Evolutionary conservation across 2,329 filamentous ascomycete species (phyloP), one percentile per base, ranked within the genome.

Genomic region (Diplodia corticola): DNA sequence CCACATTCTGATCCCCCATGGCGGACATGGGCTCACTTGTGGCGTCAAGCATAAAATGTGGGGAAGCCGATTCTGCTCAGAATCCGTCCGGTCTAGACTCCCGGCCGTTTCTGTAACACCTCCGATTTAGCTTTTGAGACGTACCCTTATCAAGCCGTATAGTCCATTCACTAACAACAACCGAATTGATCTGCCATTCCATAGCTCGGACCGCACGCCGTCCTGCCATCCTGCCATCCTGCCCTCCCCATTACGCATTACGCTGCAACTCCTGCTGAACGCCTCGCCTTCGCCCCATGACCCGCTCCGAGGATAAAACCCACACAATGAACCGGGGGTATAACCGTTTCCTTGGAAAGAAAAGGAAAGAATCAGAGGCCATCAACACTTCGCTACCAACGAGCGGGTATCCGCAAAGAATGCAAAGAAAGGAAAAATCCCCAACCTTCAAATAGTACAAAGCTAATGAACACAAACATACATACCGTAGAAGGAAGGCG

Each of bases 181-280:
- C 37, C 37, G 37, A 40, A 37, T 17, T 17, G n/a, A n/a, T 44
- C 37, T 44, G n/a, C 37, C 37, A 9, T 44, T 44, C n/a, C 17
- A 44, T n/a, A 44, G 17, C 40, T 44, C 37, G 17, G n/a, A 24
- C 53, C 24, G 17, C n/a, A n/a, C n/a, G n/a, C n/a, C n/a, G n/a
- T n/a, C n/a, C n/a, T n/a, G n/a, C n/a, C n/a, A n/a, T n/a, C n/a
- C n/a, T n/a, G n/a, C n/a, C n/a, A n/a, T n/a, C n/a, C n/a, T n/a
- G n/a, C n/a, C 55, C 40, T 60, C 40, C 40, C 40, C 30, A 60
- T 48, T 60, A 60, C 40, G 4, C 37, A 46, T 46, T 46, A 30
- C 37, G 22, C n/a, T 48, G 17, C 33, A 44, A 57, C 53, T 57
- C 53, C 53, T 13, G 6, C 35, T 22, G 17, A 48, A 44, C 54